phyloP scores from a whole-genome alignment of 495 filamentous ascomycete species.

The Xylaria cubensis region DNA sequence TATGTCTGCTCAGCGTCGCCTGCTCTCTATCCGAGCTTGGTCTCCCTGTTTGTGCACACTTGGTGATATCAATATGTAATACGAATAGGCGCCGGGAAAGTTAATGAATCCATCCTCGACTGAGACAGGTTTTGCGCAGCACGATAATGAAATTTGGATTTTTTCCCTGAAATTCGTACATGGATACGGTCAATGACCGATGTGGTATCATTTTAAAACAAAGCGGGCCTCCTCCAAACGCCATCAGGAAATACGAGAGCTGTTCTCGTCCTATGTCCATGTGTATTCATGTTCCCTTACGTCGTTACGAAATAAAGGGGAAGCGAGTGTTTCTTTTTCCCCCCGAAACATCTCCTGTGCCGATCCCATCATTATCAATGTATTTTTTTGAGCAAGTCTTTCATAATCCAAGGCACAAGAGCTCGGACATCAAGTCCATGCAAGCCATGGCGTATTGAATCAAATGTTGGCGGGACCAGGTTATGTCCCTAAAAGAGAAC shows the following conservation, averaged over 20 bases:
- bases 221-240: not conserved
- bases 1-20: not conserved
- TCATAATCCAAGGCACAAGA: not conserved
- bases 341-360: not conserved
- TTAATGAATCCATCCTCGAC: not conserved
- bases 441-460: not conserved
- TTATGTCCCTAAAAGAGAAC: not conserved
- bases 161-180: not conserved
- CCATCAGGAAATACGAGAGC: not conserved
- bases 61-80: not conserved
- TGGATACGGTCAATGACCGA: not conserved
- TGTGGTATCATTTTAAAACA: constrained; percentile 18
- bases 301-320: not conserved
- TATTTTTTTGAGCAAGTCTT: not conserved
- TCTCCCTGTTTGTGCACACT: not conserved
- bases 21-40: not conserved
- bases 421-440: not conserved
- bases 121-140: not conserved
- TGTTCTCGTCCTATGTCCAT: not conserved
- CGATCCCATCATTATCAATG: not conserved
- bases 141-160: not conserved
- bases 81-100: not conserved
- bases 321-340: not conserved
- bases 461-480: not conserved
- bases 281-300: not conserved